Evolutionary conservation across 73 alveolate genomes (phyloP), one percentile per base, ranked within the genome.

Genomic region (Symbiodinium natans): DNA sequence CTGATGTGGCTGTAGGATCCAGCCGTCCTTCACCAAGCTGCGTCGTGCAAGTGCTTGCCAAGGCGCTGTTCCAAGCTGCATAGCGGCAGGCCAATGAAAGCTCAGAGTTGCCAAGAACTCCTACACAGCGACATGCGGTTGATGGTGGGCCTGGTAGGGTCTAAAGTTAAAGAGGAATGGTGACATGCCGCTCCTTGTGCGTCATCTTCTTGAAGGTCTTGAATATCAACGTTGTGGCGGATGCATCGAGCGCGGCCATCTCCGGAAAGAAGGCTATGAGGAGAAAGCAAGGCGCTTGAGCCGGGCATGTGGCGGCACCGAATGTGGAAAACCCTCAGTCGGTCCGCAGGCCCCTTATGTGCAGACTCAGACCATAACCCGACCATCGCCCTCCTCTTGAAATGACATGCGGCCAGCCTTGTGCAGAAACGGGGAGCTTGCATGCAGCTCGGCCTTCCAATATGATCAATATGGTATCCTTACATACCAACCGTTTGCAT

Each of bases 391-490:
- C 31, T 23, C 23, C 71, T 52, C 71, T 29, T 52, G 31, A 7
- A 52, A 52, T 23, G 71, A 52, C 27, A 52, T 29, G 23, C 31
- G 17, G 71, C 71, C 34, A 19, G 93, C 83, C 83, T 86, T 85
- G 82, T 43, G 82, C 36, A 86, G 93, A 41, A 29, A n/a, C 8
- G 93, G 93, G 54, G 93, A 86, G 83, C 39, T 33, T 19, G 83
- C 54, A 15, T 86, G 93, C 83, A 86, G 74, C 41, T 86, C 93
- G 41, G 93, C 93, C 93, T 86, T 29, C 71, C n/a, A 52, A 52
- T 29, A 52, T 23, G 68, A 52, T 27, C n/a, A n/a, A n/a, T n/a
- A n/a, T n/a, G n/a, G n/a, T n/a, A n/a, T n/a, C n/a, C n/a, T n/a
- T n/a, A n/a, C n/a, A n/a, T n/a, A n/a, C n/a, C n/a, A n/a, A n/a